Base-by-base conservation (phyloP, 352 stramenopile species). In the Thalassiosira mediterranea region DNA sequence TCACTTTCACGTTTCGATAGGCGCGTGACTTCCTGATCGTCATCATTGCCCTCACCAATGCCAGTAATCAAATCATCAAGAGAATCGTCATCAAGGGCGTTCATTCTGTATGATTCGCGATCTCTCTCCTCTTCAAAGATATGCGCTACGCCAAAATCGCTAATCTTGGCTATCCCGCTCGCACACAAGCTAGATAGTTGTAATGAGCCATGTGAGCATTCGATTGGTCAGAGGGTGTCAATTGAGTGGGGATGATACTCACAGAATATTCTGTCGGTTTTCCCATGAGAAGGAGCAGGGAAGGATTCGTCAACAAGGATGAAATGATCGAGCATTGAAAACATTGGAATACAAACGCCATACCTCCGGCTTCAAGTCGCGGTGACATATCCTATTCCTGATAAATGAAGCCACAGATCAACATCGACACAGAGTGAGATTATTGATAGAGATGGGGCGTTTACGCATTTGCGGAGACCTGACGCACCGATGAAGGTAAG, bases 321-420 rank as follows among this genome's bases (percentile, higher is more conserved):
- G n/a, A n/a, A n/a, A n/a, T n/a, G n/a, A n/a, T n/a, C n/a, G n/a
- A n/a, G n/a, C n/a, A n/a, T n/a, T n/a, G n/a, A 26, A 34, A n/a
- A 28, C 11, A 15, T 10, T 8, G n/a, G 21, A 1, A 2, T 5
- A 3, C 47, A 56, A 32, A 56, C 32, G 40, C 15, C 49, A 52
- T 52, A 71, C 53, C 48, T 81, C 96, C n/a, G 98, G 93, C 81
- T 99, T 99, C 37, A 98, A 87, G 82, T 99, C 96, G 17, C 96
- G 91, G 78, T 99, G 97, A 54, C 79, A 77, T 21, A 82, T 82
- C 15, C 40, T 19, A 52, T 82, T 64, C n/a, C 52, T 57, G 19
- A 31, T 32, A 32, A 46, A 49, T 37, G 26, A 68, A 11, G 40
- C 51, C n/a, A n/a, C n/a, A n/a, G n/a, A n/a, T n/a, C n/a, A n/a